Conservation (phyloP, 805 yeast species). For the Spathaspora arborariae region DNA sequence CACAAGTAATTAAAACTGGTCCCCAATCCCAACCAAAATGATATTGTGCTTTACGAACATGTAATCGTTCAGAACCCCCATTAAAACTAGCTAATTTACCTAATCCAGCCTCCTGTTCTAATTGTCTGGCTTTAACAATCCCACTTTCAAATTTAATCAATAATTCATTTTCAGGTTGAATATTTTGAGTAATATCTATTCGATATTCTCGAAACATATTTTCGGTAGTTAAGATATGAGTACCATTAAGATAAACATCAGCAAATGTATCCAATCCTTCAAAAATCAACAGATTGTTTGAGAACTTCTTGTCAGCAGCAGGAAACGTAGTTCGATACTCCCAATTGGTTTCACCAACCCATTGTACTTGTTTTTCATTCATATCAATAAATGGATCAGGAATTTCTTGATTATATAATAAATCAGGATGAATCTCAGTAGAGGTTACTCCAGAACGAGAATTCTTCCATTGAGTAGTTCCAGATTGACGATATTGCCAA, state of each 20-base stretch:
- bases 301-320: neutral
- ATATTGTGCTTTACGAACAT: slow-evolving; percentile 50
- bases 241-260: slow-evolving; percentile 38
- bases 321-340: slow-evolving; percentile 33
- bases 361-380: slow-evolving; percentile 44
- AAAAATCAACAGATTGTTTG: slow-evolving; percentile 26
- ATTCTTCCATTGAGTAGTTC: slow-evolving; percentile 3
- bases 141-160: slow-evolving; percentile 38
- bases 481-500: slow-evolving; percentile 3
- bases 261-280: slow-evolving; percentile 45
- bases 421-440: slow-evolving; percentile 39
- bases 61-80: slow-evolving; percentile 42
- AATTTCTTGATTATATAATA: slow-evolving; percentile 33
- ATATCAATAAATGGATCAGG: slow-evolving; percentile 44
- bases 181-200: slow-evolving; percentile 20
- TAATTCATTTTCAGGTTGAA: slow-evolving; percentile 25
- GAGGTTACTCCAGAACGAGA: slow-evolving; percentile 3
- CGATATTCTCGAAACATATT: slow-evolving; percentile 42
- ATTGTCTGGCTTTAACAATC: slow-evolving; percentile 24
- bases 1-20: slow-evolving; percentile 41
- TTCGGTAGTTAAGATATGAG: slow-evolving; percentile 28
- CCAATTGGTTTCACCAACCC: slow-evolving; percentile 52
- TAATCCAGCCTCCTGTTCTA: slow-evolving; percentile 26
- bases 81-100: slow-evolving; percentile 27
- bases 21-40: slow-evolving; percentile 64